Conservation (phyloP, 2,329 filamentous ascomycete genomes). For the Tolypocladium pustulatum region DNA sequence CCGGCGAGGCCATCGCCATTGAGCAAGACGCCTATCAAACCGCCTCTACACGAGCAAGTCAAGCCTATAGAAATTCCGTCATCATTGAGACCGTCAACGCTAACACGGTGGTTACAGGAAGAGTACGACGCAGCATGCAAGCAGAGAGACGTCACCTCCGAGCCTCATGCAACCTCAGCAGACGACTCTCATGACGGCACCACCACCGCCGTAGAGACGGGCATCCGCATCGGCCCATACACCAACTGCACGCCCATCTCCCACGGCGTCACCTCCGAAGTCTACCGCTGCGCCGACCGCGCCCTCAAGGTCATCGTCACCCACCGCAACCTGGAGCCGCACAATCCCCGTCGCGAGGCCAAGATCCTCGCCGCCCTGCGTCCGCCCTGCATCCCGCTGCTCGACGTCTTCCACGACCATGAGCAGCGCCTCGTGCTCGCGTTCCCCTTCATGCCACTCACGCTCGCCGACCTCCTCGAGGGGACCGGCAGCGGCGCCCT, state of each 20-base stretch:
- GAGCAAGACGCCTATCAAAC: constrained; percentile 55
- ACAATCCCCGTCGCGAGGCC: constrained; percentile 72
- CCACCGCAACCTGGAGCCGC: constrained; percentile 63
- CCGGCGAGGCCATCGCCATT: constrained; percentile 45
- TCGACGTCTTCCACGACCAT: constrained; percentile 64
- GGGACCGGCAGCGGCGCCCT: constrained; percentile 18
- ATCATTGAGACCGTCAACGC: not conserved
- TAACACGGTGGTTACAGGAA: constrained; percentile 31
- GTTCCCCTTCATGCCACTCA: constrained; percentile 74
- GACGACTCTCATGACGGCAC: not conserved
- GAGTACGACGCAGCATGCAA: constrained; percentile 42
- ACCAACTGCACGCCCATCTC: constrained; percentile 42
- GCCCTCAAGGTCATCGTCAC: constrained; percentile 84
- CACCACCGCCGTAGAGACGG: constrained; percentile 8
- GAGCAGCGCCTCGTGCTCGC: constrained; percentile 64
- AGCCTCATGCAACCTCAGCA: not conserved
- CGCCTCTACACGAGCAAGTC: constrained; percentile 46
- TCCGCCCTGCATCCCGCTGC: constrained; percentile 51
- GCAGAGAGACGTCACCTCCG: not conserved
- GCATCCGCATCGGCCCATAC: constrained; percentile 43
- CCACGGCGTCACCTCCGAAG: constrained; percentile 67
- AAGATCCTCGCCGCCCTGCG: constrained; percentile 56
- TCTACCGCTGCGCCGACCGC: constrained; percentile 57
- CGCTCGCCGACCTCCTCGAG: constrained; percentile 58
- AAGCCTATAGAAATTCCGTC: not conserved